These are phyloP conservation scores for Tetrapisispora namnaoensis DNA, from an alignment of 805 yeast genomes.

Conservation along the genomic window DNA sequence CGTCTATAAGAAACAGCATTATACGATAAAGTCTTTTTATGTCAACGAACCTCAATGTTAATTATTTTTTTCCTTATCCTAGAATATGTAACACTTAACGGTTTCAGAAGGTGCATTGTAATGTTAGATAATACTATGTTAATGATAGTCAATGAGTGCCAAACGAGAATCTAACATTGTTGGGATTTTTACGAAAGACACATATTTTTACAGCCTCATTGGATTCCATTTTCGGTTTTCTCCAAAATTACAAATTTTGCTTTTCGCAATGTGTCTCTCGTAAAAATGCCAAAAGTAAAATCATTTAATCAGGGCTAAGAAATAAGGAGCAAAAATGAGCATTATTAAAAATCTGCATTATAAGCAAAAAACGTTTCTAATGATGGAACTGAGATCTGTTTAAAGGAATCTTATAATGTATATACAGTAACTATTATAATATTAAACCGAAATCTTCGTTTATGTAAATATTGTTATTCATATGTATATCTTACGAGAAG, in stretches of 20 bases:
- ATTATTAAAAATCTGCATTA: too few relatives aligned
- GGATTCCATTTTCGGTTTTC: not conserved
- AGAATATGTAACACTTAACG: too few relatives aligned
- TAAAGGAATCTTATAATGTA: too few relatives aligned
- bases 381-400: too few relatives aligned
- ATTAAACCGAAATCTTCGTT: too few relatives aligned
- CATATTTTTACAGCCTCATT: not conserved
- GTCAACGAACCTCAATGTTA: not conserved
- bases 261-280: not conserved
- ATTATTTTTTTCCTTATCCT: too few relatives aligned
- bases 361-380: too few relatives aligned
- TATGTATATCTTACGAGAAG: too few relatives aligned
- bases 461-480: too few relatives aligned
- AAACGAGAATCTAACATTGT: not conserved
- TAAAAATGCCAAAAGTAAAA: not conserved
- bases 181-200: not conserved
- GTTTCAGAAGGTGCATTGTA: not conserved
- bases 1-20: not conserved
- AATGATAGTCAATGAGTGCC: not conserved
- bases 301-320: not conserved
- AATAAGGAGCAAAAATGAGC: too few relatives aligned
- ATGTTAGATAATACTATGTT: too few relatives aligned
- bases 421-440: too few relatives aligned
- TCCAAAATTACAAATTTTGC: not conserved
- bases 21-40: not conserved